phyloP scores from a whole-genome alignment of 345 rosid genomes.

The Bretschneidera sinensis region DNA sequence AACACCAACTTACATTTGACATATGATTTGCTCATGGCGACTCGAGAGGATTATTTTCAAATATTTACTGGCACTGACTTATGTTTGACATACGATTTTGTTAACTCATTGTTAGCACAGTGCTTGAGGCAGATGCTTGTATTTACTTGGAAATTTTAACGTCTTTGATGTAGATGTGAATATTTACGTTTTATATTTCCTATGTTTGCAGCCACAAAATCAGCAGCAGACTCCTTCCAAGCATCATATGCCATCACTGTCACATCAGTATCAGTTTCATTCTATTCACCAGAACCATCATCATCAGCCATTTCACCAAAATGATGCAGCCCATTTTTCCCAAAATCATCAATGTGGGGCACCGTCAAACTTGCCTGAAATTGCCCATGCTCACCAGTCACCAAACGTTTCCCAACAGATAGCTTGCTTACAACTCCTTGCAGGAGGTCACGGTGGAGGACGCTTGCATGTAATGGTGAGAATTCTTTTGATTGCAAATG shows the following conservation, averaged over 20 bases:
- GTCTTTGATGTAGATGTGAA: no score
- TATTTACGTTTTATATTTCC: background rate
- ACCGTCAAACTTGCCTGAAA: conserved; percentile 49
- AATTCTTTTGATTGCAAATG: background rate
- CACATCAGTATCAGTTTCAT: conserved; percentile 73
- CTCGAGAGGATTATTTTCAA: background rate
- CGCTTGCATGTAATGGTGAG: conserved; percentile 71
- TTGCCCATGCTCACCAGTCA: conserved; percentile 64
- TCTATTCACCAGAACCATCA: conserved; percentile 55
- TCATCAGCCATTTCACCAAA: conserved; percentile 61
- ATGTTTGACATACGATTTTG: no score
- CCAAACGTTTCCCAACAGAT: conserved; percentile 74
- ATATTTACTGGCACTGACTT: background rate
- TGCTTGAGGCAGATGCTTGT: background rate
- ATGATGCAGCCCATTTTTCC: conserved; percentile 54
- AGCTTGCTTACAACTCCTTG: conserved; percentile 72
- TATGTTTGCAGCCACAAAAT: conserved; percentile 43
- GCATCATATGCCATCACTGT: conserved; percentile 54
- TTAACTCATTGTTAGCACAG: background rate
- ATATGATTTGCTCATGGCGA: background rate
- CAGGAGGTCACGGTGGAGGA: conserved; percentile 58
- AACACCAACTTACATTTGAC: no score
- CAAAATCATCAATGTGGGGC: conserved; percentile 65
- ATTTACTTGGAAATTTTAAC: background rate
- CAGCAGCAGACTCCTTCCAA: conserved; percentile 64